Percentiles rank a stretch among this genome's conserved stretches.
These are phyloP conservation scores for Sarocladium kiliense DNA, from an alignment of 2,329 filamentous ascomycete genomes.

Conservation along the genomic window DNA sequence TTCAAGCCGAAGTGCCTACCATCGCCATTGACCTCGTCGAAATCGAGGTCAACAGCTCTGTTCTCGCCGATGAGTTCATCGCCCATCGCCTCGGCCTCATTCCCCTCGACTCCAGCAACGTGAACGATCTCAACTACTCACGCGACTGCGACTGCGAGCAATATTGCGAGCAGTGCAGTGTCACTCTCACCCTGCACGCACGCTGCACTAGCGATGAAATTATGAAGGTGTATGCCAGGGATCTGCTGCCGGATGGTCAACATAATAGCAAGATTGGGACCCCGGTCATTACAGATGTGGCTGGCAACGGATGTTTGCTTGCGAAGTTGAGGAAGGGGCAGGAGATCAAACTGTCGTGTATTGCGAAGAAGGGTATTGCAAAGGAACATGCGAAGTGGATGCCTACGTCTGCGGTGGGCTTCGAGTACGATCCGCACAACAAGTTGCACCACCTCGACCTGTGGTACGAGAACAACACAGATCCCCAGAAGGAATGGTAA, in stretches of 20 bases:
- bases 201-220: conserved; percentile 80
- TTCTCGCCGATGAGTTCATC: conserved; percentile 93
- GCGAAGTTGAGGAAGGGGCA: conserved; percentile 87
- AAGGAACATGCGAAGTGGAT: conserved; percentile 99
- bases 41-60: conserved; percentile 89
- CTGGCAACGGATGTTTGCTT: conserved; percentile 77
- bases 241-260: conserved; percentile 68
- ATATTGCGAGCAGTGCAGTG: conserved; percentile 87
- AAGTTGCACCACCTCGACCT: conserved; percentile 87
- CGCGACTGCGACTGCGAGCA: conserved; percentile 96
- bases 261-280: conserved; percentile 73
- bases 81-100: conserved; percentile 87
- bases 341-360: conserved; percentile 83
- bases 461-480: conserved; percentile 79
- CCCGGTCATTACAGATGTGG: conserved; percentile 78
- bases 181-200: conserved; percentile 78
- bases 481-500: conserved; percentile 79
- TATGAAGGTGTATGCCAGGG: conserved; percentile 90
- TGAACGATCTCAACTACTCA: conserved; percentile 78
- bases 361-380: conserved; percentile 96
- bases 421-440: conserved; percentile 98
- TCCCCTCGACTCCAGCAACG: conserved; percentile 78
- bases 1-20: conserved; percentile 90
- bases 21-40: conserved; percentile 94
- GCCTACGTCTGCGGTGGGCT: conserved; percentile 84